Base-by-base conservation (phyloP, 2,329 filamentous ascomycete species). In the Rachicladosporium sp. region DNA sequence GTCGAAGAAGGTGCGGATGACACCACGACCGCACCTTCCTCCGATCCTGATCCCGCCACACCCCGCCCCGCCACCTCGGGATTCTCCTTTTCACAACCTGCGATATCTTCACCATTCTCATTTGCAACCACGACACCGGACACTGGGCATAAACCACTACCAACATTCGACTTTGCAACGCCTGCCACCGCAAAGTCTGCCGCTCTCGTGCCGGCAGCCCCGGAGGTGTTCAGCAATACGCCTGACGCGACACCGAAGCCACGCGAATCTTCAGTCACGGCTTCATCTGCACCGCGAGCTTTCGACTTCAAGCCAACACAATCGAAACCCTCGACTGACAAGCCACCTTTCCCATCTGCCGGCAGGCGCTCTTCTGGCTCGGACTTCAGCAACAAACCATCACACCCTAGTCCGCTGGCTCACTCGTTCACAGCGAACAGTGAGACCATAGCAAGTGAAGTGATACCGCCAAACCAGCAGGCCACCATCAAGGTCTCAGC, bases 331-430 rank as follows among this genome's bases (percentile, higher is more conserved):
- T 19, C 32, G 6, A 7, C 19, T n/a, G 29, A 29, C 36, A 38
- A 42, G 19, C 40, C 43, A 30, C 45, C 46, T 5, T 38, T 43
- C 4, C 43, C 48, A 29, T 40, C 38, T 4, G 19, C 36, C 7
- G 29, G 36, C 6, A 31, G 38, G 32, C 33, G 38, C 9, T 40
- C 38, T 19, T 19, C 15, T 12, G 15, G 15, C 4, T 36, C 38
- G 5, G 38, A 41, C 12, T 33, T 36, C 10, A 33, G 36, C 38
- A 41, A 41, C 23, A 23, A 31, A 10, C 38, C 38, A 11, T 30
- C 38, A 11, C 33, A 41, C 15, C 38, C 57, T 9, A 59, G 56
- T 39, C 57, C 57, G 9, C 43, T 60, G 10, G 52, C 52, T 21
- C 50, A 58, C 36, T 57, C 54, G 2, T 53, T 54, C 40, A 51